Conservation (phyloP, 305 asterid genomes). For the Fraxinus angustifolia region DNA sequence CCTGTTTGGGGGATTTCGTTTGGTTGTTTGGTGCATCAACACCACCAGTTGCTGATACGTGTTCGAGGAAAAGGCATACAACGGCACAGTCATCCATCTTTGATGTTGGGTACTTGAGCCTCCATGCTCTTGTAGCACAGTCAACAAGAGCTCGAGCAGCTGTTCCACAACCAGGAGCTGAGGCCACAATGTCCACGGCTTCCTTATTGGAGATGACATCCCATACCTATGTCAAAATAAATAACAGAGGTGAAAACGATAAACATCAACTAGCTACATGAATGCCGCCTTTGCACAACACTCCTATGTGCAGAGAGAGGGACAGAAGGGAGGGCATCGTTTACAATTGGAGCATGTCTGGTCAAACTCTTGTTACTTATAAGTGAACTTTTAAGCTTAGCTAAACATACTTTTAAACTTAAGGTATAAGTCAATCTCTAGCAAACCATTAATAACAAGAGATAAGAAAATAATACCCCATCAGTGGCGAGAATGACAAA, state of each 20-base stretch:
- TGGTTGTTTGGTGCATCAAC: conserved; percentile 24
- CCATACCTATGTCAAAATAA: conserved; percentile 59
- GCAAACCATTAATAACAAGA: background rate
- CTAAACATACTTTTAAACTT: background rate
- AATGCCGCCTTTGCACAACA: background rate
- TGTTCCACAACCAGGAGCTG: conserved; percentile 76
- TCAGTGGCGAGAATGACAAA: conserved; percentile 89
- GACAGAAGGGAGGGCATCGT: background rate
- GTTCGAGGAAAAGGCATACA: conserved; percentile 69
- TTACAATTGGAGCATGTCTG: background rate
- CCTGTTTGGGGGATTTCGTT: conserved; percentile 29
- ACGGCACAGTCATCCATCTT: conserved; percentile 95
- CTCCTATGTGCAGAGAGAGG: background rate
- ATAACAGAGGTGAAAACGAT: background rate
- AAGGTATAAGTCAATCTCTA: background rate
- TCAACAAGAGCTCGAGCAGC: conserved; percentile 91
- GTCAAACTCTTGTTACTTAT: background rate
- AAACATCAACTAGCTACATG: background rate
- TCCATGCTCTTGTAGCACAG: conserved; percentile 94
- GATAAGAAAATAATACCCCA: conserved; percentile 58
- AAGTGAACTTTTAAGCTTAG: background rate
- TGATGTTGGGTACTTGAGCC: conserved; percentile 94
- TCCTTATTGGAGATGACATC: conserved; percentile 95
- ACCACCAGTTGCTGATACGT: conserved; percentile 12
- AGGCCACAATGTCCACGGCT: conserved; percentile 83